These are phyloP conservation scores for Pestalotiopsis sp. DNA, from an alignment of 2,329 filamentous ascomycete genomes.

Conservation along the genomic window DNA sequence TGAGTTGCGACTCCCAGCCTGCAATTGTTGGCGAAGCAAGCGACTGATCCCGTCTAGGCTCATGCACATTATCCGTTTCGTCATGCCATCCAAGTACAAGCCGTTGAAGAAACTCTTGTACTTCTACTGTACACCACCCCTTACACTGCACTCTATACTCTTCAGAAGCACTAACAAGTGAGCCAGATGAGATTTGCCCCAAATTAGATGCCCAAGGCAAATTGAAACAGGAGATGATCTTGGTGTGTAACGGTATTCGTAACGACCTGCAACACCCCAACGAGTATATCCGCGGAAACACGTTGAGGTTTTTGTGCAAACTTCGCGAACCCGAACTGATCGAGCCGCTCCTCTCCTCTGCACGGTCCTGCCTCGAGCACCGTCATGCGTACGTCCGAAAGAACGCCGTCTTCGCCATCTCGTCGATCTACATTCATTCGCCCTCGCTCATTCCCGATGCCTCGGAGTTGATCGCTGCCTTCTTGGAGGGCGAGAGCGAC, in stretches of 20 bases:
- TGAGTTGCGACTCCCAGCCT: not conserved
- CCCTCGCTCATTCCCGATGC: constrained; percentile 93
- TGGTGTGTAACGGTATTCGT: constrained; percentile 97
- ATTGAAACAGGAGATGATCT: constrained; percentile 98
- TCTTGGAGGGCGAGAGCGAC: constrained; percentile 89
- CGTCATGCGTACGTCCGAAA: constrained; percentile 97
- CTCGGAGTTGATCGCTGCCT: constrained; percentile 84
- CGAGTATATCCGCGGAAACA: constrained; percentile 97
- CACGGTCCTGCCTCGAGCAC: constrained; percentile 89
- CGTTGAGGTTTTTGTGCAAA: constrained; percentile 96
- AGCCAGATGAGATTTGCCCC: constrained; percentile 76
- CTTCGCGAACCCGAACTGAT: constrained; percentile 93
- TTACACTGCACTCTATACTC: not conserved
- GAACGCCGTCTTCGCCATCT: constrained; percentile 93
- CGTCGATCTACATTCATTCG: constrained; percentile 89
- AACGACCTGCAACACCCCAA: constrained; percentile 97
- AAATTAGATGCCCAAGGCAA: constrained; percentile 92
- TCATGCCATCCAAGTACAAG: constrained; percentile 98
- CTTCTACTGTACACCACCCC: constrained; percentile 72
- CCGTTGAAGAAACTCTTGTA: constrained; percentile 96
- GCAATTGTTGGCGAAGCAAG: too few relatives aligned
- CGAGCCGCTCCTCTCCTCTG: constrained; percentile 90
- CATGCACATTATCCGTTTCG: constrained; percentile 99
- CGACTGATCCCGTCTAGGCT: constrained; percentile 41
- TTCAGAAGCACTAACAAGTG: not conserved